Base-by-base conservation (phyloP, 768 basidiomycete genomes). In the Sporobolomyces phaffii region DNA sequence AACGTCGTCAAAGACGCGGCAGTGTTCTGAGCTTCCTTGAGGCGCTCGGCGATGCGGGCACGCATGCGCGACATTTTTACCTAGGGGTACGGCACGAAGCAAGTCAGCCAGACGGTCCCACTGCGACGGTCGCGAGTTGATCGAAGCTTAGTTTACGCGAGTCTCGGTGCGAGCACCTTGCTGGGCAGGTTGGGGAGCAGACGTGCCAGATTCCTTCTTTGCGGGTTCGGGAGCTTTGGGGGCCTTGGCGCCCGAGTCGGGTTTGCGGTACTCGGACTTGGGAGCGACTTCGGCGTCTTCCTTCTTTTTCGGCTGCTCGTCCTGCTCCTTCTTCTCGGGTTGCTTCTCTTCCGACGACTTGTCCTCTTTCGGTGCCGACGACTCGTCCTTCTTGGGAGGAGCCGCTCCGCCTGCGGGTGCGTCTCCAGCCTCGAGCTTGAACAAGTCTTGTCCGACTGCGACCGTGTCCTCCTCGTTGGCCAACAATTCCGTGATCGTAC, bases 1-100 rank as follows among this genome's bases (percentile, higher is more conserved):
- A 99, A 99, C 29, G 94, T 98, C 38, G 96, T 98, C 65, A 98
- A 79, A 54, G 91, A 93, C 51, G 94, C 94, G 6, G 94, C 96
- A 24, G 90, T 85, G 77, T 97, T 96, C 78, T 99, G 94, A 28
- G 93, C 94, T 77, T 96, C 88, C 81, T 99, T 99, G 77, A 99
- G 85, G 58, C 94, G 91, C 80, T 93, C 91, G 51, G 93, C 88
- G 75, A 99, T 99, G 68, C 93, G 90, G 69, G 89, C 82, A 51
- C 94, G 90, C 96, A 99, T 99, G 58, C 93, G 87, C 79, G 85
- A 93, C 93, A 99, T 97, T 83, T 97, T 98, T 76, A 98, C 87
- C 89, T 91, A 5, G 34, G 4, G n/a, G n/a, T n/a, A n/a, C n/a
- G n/a, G n/a, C n/a, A n/a, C n/a, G n/a, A n/a, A n/a, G n/a, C 24